phyloP scores from a whole-genome alignment of 2,329 filamentous ascomycete species.

The Pseudogymnoascus sp. region DNA sequence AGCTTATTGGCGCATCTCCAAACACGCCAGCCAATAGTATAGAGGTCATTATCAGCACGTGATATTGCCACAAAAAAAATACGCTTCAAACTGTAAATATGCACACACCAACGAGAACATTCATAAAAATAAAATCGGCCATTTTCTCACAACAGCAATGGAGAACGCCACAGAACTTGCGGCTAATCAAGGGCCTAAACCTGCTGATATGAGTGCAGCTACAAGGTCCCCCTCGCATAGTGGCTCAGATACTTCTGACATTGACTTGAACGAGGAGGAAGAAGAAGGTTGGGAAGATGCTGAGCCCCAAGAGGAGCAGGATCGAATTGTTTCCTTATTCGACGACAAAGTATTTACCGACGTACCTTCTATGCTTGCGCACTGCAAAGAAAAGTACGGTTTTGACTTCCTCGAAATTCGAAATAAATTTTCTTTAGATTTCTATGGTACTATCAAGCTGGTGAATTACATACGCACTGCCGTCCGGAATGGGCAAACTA shows the following conservation, averaged over 20 bases:
- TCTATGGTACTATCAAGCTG: slow-evolving; percentile 64
- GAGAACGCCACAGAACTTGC: slow-evolving; percentile 4
- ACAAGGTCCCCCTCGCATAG: slow-evolving; percentile 10
- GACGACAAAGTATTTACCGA: slow-evolving; percentile 58
- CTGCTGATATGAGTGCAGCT: neutral
- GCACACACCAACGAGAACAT: neutral
- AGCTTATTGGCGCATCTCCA: neutral
- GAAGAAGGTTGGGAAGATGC: slow-evolving; percentile 49
- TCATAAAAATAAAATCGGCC: slow-evolving; percentile 1
- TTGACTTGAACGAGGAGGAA: slow-evolving; percentile 31
- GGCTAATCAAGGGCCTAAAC: neutral
- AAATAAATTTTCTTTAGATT: slow-evolving; percentile 54
- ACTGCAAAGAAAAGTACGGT: slow-evolving; percentile 56
- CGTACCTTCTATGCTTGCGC: slow-evolving; percentile 54
- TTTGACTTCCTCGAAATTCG: slow-evolving; percentile 60
- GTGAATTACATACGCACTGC: slow-evolving; percentile 56
- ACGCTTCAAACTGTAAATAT: neutral
- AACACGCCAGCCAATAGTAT: neutral
- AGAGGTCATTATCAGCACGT: slow-evolving; percentile 2
- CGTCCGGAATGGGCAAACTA: slow-evolving; percentile 34
- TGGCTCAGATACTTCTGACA: slow-evolving; percentile 33
- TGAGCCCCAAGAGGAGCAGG: slow-evolving; percentile 54
- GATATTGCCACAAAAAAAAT: slow-evolving; percentile 2
- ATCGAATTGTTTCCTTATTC: slow-evolving; percentile 59
- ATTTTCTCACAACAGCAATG: slow-evolving; percentile 3